Base-by-base conservation (phyloP, 2,329 filamentous ascomycete species). In the Aureobasidium pullulans region DNA sequence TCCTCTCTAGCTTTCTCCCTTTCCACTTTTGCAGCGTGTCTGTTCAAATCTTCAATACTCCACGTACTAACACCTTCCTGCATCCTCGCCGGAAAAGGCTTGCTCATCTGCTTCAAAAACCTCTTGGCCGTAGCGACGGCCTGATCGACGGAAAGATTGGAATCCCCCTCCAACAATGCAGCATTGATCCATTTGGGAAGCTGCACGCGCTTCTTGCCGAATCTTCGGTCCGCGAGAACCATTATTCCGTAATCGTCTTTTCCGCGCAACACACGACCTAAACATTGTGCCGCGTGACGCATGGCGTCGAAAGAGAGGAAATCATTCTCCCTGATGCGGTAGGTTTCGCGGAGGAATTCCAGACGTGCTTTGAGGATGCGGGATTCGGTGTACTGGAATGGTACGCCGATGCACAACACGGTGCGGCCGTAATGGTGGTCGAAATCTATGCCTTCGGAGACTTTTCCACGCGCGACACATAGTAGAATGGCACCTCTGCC, bases 231-330 rank as follows among this genome's bases (percentile, higher is more conserved):
- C 2, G 95, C 94, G 31, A 99, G 80, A 4, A 99, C 93, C 94
- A 99, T 99, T 78, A 99, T 90, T n/a, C 94, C 94, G 73, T 99
- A 99, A 73, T 99, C 94, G 70, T 99, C 95, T 73, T 99, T 99
- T 28, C 94, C 94, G 67, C 94, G 83, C 63, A 99, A 78, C 44
- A 99, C 94, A 70, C 94, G 92, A 13, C 94, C 95, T 1, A 99
- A 79, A 69, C 94, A 99, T 71, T 99, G 94, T 0, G 94, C 93
- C 13, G 94, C 94, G 71, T 99, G 94, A n/a, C 94, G 86, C 93
- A 99, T 99, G 23, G 94, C 94, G 70, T 99, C 94, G 79, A 99
- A 99, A 19, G 94, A 97, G 9, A 99, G 77, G 70, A 99, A 99
- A 70, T 99, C 95, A 66, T 96, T 96, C 72, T 97, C 94, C 61